phyloP scores from a whole-genome alignment of 2,329 filamentous ascomycete species.

The Magnaporthiopsis incrustans region DNA sequence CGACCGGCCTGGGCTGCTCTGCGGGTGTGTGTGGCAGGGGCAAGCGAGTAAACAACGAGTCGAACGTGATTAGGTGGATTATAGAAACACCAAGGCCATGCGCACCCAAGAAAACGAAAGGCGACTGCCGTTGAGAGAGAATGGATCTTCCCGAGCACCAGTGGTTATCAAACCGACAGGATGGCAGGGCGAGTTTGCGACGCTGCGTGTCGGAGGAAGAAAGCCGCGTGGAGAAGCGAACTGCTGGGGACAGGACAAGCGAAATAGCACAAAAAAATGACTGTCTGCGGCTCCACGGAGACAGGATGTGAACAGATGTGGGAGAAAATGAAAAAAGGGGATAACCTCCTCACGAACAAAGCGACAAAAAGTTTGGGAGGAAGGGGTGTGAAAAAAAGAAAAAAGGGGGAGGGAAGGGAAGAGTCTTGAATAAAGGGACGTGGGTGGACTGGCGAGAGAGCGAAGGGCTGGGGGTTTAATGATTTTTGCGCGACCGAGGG shows the following conservation, averaged over 20 bases:
- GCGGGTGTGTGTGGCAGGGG: too few relatives aligned
- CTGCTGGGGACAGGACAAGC: neutral
- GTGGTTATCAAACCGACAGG: slow-evolving; percentile 23
- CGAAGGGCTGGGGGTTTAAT: slow-evolving; percentile 32
- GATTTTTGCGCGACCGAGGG: slow-evolving; percentile 20
- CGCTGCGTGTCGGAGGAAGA: slow-evolving; percentile 24
- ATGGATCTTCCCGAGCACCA: slow-evolving; percentile 20
- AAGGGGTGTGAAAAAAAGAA: slow-evolving; percentile 18
- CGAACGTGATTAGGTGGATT: slow-evolving; percentile 31
- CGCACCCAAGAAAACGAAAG: slow-evolving; percentile 17
- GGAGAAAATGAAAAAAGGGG: slow-evolving; percentile 1
- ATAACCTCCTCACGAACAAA: slow-evolving; percentile 12
- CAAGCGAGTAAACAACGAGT: slow-evolving; percentile 23
- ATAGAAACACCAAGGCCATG: slow-evolving; percentile 29
- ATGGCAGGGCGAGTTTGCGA: slow-evolving; percentile 23
- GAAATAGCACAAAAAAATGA: neutral
- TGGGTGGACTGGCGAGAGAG: slow-evolving; percentile 27
- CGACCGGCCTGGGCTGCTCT: neutral
- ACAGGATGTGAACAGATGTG: slow-evolving; percentile 1
- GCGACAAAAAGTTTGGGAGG: slow-evolving; percentile 15
- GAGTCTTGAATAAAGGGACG: slow-evolving; percentile 31
- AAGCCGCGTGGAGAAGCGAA: slow-evolving; percentile 2
- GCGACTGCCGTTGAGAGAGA: slow-evolving; percentile 14
- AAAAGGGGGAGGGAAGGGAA: slow-evolving; percentile 28
- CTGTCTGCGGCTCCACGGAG: slow-evolving; percentile 5